Evolutionary conservation across 2,329 filamentous ascomycete genomes (phyloP).

Genomic region (Botrytis fabae): DNA sequence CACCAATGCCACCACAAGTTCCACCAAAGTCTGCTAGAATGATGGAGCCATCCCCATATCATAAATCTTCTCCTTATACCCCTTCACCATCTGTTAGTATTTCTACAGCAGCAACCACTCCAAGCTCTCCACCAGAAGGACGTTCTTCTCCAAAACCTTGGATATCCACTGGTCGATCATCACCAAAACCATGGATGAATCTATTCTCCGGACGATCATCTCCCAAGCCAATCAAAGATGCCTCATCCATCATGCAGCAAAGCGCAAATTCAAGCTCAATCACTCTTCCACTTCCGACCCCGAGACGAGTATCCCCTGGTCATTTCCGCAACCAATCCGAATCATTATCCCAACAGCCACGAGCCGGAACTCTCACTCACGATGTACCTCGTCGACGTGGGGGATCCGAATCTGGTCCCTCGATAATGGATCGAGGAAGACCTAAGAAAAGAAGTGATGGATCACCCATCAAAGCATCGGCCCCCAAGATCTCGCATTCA

Average conservation of each 20-base stretch:
- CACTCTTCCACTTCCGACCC: constrained; percentile 9
- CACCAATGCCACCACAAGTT: constrained; percentile 46
- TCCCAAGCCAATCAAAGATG: constrained; percentile 15
- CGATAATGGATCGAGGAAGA: constrained; percentile 62
- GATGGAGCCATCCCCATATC: constrained; percentile 47
- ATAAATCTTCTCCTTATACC: constrained; percentile 45
- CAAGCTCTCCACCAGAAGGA: constrained; percentile 27
- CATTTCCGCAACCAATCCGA: constrained; percentile 34
- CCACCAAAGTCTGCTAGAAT: constrained; percentile 45
- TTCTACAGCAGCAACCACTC: constrained; percentile 30
- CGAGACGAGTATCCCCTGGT: constrained; percentile 20
- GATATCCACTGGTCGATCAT: constrained; percentile 26
- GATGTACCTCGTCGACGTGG: constrained; percentile 50
- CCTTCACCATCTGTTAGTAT: constrained; percentile 31
- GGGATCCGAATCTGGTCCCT: constrained; percentile 57
- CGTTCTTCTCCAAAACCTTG: constrained; percentile 34
- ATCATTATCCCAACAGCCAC: constrained; percentile 9
- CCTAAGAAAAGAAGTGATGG: constrained; percentile 55
- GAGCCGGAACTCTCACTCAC: constrained; percentile 13
- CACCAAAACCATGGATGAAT: constrained; percentile 32
- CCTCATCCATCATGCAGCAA: constrained; percentile 4
- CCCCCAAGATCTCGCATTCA: constrained; percentile 2
- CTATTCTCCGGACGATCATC: constrained; percentile 16
- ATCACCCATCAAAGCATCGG: constrained; percentile 42
- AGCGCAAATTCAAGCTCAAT: not conserved